Evolutionary conservation across 2,329 filamentous ascomycete species (phyloP), one percentile per base, ranked within the genome.

Genomic region (Colletotrichum sp.): DNA sequence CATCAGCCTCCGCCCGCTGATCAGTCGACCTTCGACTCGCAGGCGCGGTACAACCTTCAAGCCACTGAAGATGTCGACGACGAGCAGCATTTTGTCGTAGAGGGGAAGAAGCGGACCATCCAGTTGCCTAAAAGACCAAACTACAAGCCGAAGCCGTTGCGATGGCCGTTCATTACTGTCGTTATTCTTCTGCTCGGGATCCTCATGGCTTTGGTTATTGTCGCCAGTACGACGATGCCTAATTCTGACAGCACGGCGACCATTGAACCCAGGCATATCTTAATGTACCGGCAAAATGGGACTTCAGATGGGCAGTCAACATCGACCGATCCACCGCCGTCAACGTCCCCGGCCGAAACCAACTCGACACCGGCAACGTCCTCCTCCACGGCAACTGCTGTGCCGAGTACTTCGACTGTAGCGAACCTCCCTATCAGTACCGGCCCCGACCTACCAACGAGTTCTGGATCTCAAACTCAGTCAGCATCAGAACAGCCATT

Each of bases 81-180:
- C 78, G 82, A 57, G 77, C 81, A 68, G 5, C 62, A 21, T 13
- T 36, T 21, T 26, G 71, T 15, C 28, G 18, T 13, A 6, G 65
- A 75, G 18, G 59, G 76, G 65, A 77, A 73, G 52, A 76, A 71
- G 18, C 49, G 9, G 6, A 52, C 18, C 10, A 28, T 21, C 4
- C 52, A 68, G 8, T 49, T 68, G 2, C 71, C 34, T 3, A 64
- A 65, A 26, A 44, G 67, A n/a, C 80, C 81, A 2, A 79, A 82
- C 77, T 84, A 84, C 77, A 81, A 81, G 68, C 83, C 83, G 2
- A 82, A 78, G 64, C 77, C 83, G 21, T 72, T 85, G 68, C 79
- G 79, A 75, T 84, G 83, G 83, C 82, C 82, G 4, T 85, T 84
- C 62, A 80, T 85, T 62, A 49, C 70, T 3, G 24, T 39, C 36